Percentiles rank a stretch among this genome's conserved stretches.
phyloP scores from a whole-genome alignment of 306 rosid species.

The Sicyos baderoa region DNA sequence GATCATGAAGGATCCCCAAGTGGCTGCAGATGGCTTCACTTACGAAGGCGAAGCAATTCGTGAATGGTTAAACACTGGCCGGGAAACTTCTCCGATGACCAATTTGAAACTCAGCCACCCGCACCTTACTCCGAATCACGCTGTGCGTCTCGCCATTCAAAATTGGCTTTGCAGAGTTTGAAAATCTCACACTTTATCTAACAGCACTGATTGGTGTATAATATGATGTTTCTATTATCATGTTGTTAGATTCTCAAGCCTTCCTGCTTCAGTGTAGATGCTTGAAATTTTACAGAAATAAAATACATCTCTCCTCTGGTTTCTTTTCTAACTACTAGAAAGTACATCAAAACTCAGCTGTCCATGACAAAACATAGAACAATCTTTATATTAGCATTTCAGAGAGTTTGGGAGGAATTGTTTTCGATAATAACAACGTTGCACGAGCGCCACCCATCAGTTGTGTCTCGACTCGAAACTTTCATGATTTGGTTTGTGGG shows the following conservation, averaged over 20 bases:
- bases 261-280: neutral
- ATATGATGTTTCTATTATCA: neutral
- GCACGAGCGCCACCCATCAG: no score
- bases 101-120: conserved; percentile 56
- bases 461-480: neutral
- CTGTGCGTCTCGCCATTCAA: conserved; percentile 64
- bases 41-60: conserved; percentile 88
- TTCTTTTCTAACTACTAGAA: neutral
- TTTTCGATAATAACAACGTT: neutral
- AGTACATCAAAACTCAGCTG: neutral
- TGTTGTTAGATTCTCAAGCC: neutral
- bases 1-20: conserved; percentile 82
- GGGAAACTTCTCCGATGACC: conserved; percentile 80
- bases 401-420: no score
- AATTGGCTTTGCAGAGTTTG: conserved; percentile 79
- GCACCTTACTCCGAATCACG: conserved; percentile 66
- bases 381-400: no score
- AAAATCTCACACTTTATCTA: neutral
- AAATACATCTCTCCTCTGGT: neutral
- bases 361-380: neutral
- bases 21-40: conserved; percentile 86
- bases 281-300: conserved; percentile 1
- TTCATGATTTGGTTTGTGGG: neutral
- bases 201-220: neutral
- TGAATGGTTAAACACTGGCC: conserved; percentile 66